These are phyloP conservation scores for Crataegus laevigata DNA, from an alignment of 306 rosid species.

Conservation along the genomic window DNA sequence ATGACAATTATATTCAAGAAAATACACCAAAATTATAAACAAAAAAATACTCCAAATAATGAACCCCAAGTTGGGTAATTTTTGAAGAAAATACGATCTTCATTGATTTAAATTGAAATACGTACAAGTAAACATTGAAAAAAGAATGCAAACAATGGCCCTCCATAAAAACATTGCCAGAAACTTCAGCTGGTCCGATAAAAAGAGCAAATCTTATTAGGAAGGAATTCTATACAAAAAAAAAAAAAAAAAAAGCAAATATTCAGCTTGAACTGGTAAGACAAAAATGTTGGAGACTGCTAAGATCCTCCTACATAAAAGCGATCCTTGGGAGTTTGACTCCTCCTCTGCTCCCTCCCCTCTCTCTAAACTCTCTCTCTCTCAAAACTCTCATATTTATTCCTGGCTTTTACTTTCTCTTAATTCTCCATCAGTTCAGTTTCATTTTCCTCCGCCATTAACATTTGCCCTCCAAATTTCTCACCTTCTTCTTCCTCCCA, in stretches of 20 bases:
- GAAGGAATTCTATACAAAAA: not conserved
- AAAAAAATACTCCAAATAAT: not conserved
- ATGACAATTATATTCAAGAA: too few relatives aligned
- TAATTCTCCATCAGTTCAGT: not conserved
- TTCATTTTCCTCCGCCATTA: not conserved
- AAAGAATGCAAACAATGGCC: too few relatives aligned
- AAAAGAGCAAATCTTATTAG: not conserved
- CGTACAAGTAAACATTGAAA: too few relatives aligned
- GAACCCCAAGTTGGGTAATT: too few relatives aligned
- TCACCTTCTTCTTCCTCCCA: not conserved
- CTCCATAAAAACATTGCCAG: too few relatives aligned
- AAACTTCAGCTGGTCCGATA: too few relatives aligned
- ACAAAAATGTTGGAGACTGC: not conserved
- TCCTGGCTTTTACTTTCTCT: not conserved
- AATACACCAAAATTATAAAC: too few relatives aligned
- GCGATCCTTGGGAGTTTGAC: constrained; percentile 11
- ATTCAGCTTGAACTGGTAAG: too few relatives aligned
- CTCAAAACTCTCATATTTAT: not conserved
- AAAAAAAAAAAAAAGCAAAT: too few relatives aligned
- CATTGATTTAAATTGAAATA: too few relatives aligned
- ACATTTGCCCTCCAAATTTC: not conserved
- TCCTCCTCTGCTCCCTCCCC: not conserved
- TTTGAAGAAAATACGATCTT: too few relatives aligned
- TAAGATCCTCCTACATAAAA: constrained; percentile 23
- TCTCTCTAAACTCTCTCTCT: not conserved